These are phyloP conservation scores for Colletotrichum godetiae DNA, from an alignment of 2,329 filamentous ascomycete species.

Conservation along the genomic window DNA sequence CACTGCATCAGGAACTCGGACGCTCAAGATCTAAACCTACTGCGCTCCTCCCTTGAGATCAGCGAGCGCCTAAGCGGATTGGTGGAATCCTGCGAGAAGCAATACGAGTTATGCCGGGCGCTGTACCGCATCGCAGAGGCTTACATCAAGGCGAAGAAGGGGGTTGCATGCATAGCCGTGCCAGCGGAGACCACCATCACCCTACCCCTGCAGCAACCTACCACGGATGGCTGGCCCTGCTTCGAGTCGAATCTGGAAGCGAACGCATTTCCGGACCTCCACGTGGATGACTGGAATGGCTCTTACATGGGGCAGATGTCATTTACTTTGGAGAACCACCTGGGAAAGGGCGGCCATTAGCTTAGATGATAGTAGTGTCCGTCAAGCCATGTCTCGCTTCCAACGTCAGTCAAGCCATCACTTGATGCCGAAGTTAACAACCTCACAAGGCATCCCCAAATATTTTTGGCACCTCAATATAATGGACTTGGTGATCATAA, in stretches of 20 bases:
- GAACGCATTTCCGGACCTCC: not conserved
- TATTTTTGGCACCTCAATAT: no score
- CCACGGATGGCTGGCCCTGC: not conserved
- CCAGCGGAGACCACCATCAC: not conserved
- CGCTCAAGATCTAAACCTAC: conserved; percentile 24
- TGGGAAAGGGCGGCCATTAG: not conserved
- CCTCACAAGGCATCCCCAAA: no score
- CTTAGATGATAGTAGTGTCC: no score
- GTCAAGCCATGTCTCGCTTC: no score
- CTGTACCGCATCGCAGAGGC: conserved; percentile 25
- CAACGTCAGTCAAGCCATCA: no score
- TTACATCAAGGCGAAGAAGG: conserved; percentile 24
- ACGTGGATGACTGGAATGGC: conserved; percentile 14
- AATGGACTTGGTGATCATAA: no score
- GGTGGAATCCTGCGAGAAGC: conserved; percentile 17
- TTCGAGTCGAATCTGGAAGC: conserved; percentile 8
- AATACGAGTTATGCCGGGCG: conserved; percentile 15
- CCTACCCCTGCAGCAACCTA: conserved; percentile 6
- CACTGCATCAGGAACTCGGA: conserved; percentile 35
- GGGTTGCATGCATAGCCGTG: not conserved
- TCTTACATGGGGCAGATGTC: conserved; percentile 21
- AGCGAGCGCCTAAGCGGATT: conserved; percentile 13
- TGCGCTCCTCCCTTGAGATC: conserved; percentile 12
- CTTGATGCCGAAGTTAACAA: no score
- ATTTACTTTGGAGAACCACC: conserved; percentile 20